phyloP scores from a whole-genome alignment of 257 asterid genomes.

The Scutellaria barbata region DNA sequence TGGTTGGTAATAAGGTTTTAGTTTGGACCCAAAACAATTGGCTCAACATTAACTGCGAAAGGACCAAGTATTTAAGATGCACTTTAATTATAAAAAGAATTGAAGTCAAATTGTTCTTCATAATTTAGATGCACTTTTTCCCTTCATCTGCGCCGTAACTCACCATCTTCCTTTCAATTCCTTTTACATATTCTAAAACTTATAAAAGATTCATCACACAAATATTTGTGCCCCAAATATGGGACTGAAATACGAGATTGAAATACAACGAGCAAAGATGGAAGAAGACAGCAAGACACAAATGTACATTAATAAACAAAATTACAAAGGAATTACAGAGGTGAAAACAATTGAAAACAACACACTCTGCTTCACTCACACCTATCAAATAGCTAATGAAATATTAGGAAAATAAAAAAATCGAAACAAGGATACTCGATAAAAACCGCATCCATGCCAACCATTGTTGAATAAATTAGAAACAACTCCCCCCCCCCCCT shows the following conservation, averaged over 20 bases:
- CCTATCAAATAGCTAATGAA: conserved; percentile 46
- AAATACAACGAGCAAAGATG: not conserved
- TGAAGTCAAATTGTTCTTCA: conserved; percentile 5
- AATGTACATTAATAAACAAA: conserved; percentile 36
- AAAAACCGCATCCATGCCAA: conserved; percentile 90
- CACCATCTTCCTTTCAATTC: not conserved
- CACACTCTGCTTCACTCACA: conserved; percentile 48
- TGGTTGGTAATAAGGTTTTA: not conserved
- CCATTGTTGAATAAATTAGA: conserved; percentile 50
- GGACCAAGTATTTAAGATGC: no score
- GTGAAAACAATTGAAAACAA: conserved; percentile 36
- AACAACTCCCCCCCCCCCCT: conserved; percentile 36
- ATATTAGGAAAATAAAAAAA: not conserved
- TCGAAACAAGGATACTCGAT: conserved; percentile 70
- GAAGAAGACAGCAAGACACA: not conserved
- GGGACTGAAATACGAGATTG: not conserved
- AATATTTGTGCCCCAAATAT: not conserved
- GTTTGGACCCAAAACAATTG: not conserved
- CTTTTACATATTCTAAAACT: no score
- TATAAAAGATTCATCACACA: no score
- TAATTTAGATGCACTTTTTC: not conserved
- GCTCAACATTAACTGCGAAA: not conserved
- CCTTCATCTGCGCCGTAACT: conserved; percentile 27
- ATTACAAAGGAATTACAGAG: conserved; percentile 43
- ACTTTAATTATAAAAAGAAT: no score